Conservation (phyloP, 2,329 filamentous ascomycete species). For the Pezicula neosporulosa region DNA sequence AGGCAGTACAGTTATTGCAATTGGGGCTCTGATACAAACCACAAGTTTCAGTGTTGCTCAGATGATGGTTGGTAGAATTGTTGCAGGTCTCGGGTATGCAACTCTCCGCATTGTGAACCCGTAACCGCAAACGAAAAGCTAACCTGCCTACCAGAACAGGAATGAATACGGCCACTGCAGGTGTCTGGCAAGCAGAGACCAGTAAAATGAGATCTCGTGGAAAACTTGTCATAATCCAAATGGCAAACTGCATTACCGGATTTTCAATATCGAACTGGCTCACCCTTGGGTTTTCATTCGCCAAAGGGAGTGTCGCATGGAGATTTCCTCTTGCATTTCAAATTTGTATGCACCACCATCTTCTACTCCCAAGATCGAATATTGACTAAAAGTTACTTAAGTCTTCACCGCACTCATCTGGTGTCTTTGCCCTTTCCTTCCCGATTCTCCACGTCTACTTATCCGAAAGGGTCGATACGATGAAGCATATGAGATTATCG, state of each 20-base stretch:
- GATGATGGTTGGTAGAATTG: slow-evolving; percentile 38
- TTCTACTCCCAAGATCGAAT: not conserved
- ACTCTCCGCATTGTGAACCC: slow-evolving; percentile 8
- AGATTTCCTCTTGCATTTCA: slow-evolving; percentile 30
- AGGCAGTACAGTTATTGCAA: slow-evolving; percentile 33
- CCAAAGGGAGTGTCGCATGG: slow-evolving; percentile 25
- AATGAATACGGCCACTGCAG: slow-evolving; percentile 58
- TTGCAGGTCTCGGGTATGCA: slow-evolving; percentile 11
- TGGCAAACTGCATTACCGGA: slow-evolving; percentile 50
- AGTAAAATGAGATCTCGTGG: slow-evolving; percentile 15
- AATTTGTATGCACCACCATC: slow-evolving; percentile 25
- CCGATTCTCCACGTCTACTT: slow-evolving; percentile 70
- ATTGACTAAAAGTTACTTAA: slow-evolving; percentile 14
- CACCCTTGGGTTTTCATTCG: slow-evolving; percentile 30
- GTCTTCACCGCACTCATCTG: slow-evolving; percentile 32
- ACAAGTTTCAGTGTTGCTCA: slow-evolving; percentile 33
- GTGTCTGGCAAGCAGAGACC: slow-evolving; percentile 47
- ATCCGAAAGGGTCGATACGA: slow-evolving; percentile 61
- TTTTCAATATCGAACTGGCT: slow-evolving; percentile 46
- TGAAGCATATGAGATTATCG: slow-evolving; percentile 50
- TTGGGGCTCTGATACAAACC: slow-evolving; percentile 26
- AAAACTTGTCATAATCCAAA: slow-evolving; percentile 27
- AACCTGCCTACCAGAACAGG: slow-evolving; percentile 34
- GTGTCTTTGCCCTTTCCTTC: slow-evolving; percentile 43
- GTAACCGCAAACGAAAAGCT: not conserved